Percentiles rank a stretch among this genome's conserved stretches.
Evolutionary conservation across 2,329 filamentous ascomycete genomes (phyloP).

Genomic region (Penicillium griseofulvum): DNA sequence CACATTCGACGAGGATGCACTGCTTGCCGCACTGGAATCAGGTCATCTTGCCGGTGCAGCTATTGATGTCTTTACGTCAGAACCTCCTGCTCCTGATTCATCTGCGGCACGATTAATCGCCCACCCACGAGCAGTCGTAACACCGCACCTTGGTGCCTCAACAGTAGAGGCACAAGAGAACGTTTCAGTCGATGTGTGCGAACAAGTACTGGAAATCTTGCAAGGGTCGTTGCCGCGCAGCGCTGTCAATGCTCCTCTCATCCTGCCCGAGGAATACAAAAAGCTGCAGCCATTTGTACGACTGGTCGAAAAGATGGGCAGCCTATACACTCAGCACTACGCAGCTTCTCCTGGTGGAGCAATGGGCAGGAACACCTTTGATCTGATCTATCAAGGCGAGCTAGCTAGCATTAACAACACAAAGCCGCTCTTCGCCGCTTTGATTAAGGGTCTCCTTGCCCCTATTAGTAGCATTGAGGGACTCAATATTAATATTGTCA

Average conservation of each 20-base stretch:
- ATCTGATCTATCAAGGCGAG: conserved; percentile 74
- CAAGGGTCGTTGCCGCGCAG: conserved; percentile 69
- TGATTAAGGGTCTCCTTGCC: conserved; percentile 72
- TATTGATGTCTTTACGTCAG: conserved; percentile 74
- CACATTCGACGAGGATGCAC: conserved; percentile 72
- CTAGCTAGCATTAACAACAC: conserved; percentile 70
- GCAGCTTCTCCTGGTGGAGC: conserved; percentile 34
- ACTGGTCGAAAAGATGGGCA: conserved; percentile 76
- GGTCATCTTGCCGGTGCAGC: conserved; percentile 74
- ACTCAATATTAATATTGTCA: conserved; percentile 76
- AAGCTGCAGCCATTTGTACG: conserved; percentile 74
- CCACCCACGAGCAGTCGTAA: conserved; percentile 71
- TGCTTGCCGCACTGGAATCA: conserved; percentile 67
- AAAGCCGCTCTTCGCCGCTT: conserved; percentile 72
- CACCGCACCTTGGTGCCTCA: conserved; percentile 75
- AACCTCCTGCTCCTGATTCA: conserved; percentile 65
- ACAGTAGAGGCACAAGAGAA: conserved; percentile 83
- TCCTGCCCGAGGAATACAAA: conserved; percentile 75
- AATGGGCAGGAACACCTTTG: conserved; percentile 66
- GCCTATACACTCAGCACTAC: conserved; percentile 75
- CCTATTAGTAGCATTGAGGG: conserved; percentile 66
- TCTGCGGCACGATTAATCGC: conserved; percentile 62
- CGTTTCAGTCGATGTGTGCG: conserved; percentile 77
- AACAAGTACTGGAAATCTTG: conserved; percentile 72
- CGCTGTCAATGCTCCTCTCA: conserved; percentile 78